These are phyloP conservation scores for Elaeis guineensis DNA, from an alignment of 176 grass and related monocot genomes.

Conservation along the genomic window DNA sequence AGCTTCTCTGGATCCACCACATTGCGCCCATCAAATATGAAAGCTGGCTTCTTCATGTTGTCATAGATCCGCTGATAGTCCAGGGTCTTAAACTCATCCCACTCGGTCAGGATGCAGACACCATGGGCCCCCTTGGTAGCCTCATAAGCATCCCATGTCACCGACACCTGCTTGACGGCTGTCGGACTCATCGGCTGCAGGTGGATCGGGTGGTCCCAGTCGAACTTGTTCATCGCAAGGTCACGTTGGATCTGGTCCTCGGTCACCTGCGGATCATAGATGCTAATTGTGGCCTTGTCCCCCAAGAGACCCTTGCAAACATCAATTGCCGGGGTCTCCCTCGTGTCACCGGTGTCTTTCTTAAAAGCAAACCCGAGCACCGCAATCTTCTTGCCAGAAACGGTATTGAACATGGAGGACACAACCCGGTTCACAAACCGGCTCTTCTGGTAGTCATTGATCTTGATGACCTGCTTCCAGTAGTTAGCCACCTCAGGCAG, in stretches of 20 bases:
- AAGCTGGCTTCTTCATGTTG: slow-evolving; percentile 55
- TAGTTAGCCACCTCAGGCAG: slow-evolving; percentile 51
- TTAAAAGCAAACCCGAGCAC: slow-evolving; percentile 61
- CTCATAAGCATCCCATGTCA: slow-evolving; percentile 48
- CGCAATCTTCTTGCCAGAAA: slow-evolving; percentile 54
- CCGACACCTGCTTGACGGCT: slow-evolving; percentile 36
- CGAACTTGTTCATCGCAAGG: slow-evolving; percentile 55
- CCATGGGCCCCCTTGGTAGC: slow-evolving; percentile 50
- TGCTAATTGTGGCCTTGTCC: slow-evolving; percentile 54
- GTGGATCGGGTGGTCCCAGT: slow-evolving; percentile 60
- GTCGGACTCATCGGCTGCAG: slow-evolving; percentile 55
- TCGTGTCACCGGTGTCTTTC: slow-evolving; percentile 56
- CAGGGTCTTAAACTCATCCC: slow-evolving; percentile 53
- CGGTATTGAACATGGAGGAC: slow-evolving; percentile 66
- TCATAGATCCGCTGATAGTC: slow-evolving; percentile 58
- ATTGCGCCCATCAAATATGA: slow-evolving; percentile 51
- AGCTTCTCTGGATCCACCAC: slow-evolving; percentile 39
- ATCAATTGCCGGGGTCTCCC: slow-evolving; percentile 56
- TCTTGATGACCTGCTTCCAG: slow-evolving; percentile 65
- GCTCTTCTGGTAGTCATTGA: slow-evolving; percentile 65
- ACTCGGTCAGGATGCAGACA: slow-evolving; percentile 59
- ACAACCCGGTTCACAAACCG: slow-evolving; percentile 59
- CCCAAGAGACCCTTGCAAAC: slow-evolving; percentile 58
- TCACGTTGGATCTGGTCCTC: slow-evolving; percentile 65
- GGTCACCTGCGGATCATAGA: slow-evolving; percentile 57